A percentile compares a stretch with the other conserved stretches of the same genome.
Conservation (phyloP, 768 basidiomycete species). For the Pisolithus orientalis region DNA sequence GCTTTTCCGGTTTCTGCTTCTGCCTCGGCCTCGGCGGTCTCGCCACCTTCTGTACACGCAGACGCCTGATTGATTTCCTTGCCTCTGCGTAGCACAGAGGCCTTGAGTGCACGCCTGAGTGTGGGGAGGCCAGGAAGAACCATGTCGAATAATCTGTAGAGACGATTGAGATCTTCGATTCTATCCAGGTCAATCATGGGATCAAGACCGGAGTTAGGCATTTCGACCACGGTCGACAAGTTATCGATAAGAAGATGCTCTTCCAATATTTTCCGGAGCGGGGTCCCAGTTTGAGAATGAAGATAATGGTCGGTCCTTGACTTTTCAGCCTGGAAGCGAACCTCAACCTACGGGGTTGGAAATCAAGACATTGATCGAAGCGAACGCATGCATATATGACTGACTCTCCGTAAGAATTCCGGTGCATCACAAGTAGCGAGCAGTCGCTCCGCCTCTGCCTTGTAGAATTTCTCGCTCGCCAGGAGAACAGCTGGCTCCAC, state of each 20-base stretch:
- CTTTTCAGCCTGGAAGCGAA: slow-evolving; percentile 76
- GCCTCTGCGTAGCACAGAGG: slow-evolving; percentile 68
- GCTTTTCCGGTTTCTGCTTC: slow-evolving; percentile 27
- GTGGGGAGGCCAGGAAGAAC: slow-evolving; percentile 61
- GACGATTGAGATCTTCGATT: slow-evolving; percentile 64
- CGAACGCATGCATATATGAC: slow-evolving; percentile 19
- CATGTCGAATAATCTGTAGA: slow-evolving; percentile 70
- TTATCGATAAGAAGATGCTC: slow-evolving; percentile 73
- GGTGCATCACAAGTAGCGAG: slow-evolving; percentile 72
- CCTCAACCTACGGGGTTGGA: slow-evolving; percentile 56
- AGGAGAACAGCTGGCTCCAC: slow-evolving; percentile 77
- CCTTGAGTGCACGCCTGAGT: slow-evolving; percentile 62
- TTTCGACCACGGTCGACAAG: slow-evolving; percentile 64
- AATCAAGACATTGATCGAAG: background rate
- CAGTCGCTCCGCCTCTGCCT: slow-evolving; percentile 62
- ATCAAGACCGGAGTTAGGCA: slow-evolving; percentile 81
- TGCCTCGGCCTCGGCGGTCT: slow-evolving; percentile 31
- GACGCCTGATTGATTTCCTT: slow-evolving; percentile 70
- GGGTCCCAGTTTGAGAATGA: slow-evolving; percentile 60
- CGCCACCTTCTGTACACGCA: slow-evolving; percentile 31
- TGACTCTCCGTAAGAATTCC: slow-evolving; percentile 74
- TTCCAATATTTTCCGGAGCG: slow-evolving; percentile 72
- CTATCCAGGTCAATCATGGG: slow-evolving; percentile 81
- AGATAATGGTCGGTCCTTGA: slow-evolving; percentile 84
- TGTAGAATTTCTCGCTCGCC: slow-evolving; percentile 77